Evolutionary conservation across 2,329 filamentous ascomycete genomes (phyloP).

Genomic region (Phaeoacremonium minimum): DNA sequence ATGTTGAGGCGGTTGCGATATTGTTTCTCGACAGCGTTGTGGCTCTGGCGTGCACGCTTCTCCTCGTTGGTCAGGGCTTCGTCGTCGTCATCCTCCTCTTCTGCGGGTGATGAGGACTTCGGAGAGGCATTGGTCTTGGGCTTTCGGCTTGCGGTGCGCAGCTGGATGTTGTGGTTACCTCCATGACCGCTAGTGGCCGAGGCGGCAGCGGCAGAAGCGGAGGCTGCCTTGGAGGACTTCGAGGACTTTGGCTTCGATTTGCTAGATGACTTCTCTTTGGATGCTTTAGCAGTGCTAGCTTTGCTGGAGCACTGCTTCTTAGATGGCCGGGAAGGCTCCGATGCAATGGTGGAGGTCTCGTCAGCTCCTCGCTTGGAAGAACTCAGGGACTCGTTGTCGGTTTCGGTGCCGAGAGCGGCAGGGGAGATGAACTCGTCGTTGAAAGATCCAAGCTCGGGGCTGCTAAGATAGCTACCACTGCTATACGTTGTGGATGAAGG

Average conservation of each 20-base stretch:
- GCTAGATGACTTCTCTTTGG: background rate
- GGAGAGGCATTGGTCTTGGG: conserved; percentile 2
- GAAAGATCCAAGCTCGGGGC: too few species aligned
- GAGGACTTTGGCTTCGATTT: background rate
- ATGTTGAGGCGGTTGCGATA: conserved; percentile 42
- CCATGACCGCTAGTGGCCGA: background rate
- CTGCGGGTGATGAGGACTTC: background rate
- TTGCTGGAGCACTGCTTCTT: background rate
- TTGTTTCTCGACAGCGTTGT: conserved; percentile 44
- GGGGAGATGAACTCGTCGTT: background rate
- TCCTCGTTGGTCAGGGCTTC: conserved; percentile 20
- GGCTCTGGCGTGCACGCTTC: conserved; percentile 27
- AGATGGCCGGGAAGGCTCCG: background rate
- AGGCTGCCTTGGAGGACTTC: background rate
- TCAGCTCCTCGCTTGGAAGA: background rate
- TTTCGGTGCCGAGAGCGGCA: background rate
- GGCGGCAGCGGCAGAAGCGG: background rate
- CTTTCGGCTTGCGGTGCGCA: conserved; percentile 14
- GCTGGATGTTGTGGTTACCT: conserved; percentile 5
- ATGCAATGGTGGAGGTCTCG: background rate
- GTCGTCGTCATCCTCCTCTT: conserved; percentile 10
- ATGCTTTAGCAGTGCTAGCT: background rate
- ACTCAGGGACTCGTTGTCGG: background rate
- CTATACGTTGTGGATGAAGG: background rate
- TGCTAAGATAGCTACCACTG: too few species aligned